Evolutionary conservation across 805 yeast genomes (phyloP).

Genomic region (Teunomyces panamensis): DNA sequence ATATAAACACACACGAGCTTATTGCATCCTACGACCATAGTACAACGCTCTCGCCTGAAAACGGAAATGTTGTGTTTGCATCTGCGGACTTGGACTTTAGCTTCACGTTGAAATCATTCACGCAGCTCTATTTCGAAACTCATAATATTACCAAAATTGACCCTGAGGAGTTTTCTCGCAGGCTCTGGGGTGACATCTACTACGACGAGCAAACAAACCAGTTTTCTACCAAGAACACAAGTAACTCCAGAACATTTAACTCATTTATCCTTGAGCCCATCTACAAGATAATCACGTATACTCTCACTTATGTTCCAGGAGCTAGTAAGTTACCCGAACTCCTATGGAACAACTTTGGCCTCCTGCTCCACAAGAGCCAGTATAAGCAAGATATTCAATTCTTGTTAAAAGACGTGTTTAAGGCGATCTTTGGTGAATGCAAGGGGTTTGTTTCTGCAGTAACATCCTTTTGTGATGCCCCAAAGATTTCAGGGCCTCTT

Average conservation of each 20-base stretch:
- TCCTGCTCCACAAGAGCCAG: slow-evolving; percentile 37
- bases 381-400: slow-evolving; percentile 56
- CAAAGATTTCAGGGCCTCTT: slow-evolving; percentile 5
- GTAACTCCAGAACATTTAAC: slow-evolving; percentile 48
- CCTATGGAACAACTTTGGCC: slow-evolving; percentile 49
- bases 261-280: slow-evolving; percentile 73
- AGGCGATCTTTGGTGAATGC: slow-evolving; percentile 49
- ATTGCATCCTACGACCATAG: slow-evolving; percentile 23
- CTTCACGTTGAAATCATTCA: slow-evolving; percentile 68
- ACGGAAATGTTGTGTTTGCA: slow-evolving; percentile 70
- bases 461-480: slow-evolving; percentile 26
- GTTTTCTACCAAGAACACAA: slow-evolving; percentile 36
- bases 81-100: slow-evolving; percentile 60
- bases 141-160: slow-evolving; percentile 4
- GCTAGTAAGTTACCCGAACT: slow-evolving; percentile 35
- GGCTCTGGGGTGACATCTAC: slow-evolving; percentile 78
- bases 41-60: slow-evolving; percentile 52
- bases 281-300: slow-evolving; percentile 66
- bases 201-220: slow-evolving; percentile 42
- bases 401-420: slow-evolving; percentile 53
- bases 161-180: slow-evolving; percentile 38
- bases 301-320: slow-evolving; percentile 51
- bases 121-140: slow-evolving; percentile 42
- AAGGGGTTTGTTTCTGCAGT: slow-evolving; percentile 55
- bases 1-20: slow-evolving; percentile 36